phyloP scores from a whole-genome alignment of 2,329 filamentous ascomycete genomes.

The Colletotrichum brevisporum region DNA sequence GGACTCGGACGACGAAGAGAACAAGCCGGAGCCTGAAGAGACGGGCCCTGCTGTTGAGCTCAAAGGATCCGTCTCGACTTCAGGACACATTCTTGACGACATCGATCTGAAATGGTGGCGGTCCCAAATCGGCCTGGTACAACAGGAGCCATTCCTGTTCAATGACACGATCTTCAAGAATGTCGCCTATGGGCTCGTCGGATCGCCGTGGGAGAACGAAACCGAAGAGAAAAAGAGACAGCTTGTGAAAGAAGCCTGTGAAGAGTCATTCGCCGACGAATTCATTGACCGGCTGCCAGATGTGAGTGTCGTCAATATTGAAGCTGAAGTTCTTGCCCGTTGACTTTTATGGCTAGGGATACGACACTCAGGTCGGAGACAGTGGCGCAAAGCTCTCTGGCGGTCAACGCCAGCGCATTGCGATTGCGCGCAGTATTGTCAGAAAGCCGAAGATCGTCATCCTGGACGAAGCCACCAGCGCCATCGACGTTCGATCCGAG shows the following conservation, averaged over 20 bases:
- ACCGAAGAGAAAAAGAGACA: conserved; percentile 68
- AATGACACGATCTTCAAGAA: conserved; percentile 76
- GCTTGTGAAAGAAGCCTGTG: conserved; percentile 75
- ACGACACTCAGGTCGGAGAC: conserved; percentile 74
- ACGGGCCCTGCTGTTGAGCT: conserved; percentile 61
- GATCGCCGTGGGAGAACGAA: conserved; percentile 66
- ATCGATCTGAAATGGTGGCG: conserved; percentile 76
- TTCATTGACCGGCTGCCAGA: conserved; percentile 76
- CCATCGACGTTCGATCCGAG: conserved; percentile 69
- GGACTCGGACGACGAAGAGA: conserved; percentile 47
- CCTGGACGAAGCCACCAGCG: conserved; percentile 83
- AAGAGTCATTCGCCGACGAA: conserved; percentile 78
- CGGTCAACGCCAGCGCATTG: conserved; percentile 88
- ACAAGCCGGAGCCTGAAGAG: conserved; percentile 46
- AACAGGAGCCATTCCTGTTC: conserved; percentile 79
- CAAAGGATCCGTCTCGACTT: conserved; percentile 67
- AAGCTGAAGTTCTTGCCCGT: not conserved
- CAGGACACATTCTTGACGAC: conserved; percentile 66
- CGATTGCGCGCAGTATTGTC: conserved; percentile 82
- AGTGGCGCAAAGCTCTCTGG: conserved; percentile 81
- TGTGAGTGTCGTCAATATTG: conserved; percentile 49
- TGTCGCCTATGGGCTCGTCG: conserved; percentile 71
- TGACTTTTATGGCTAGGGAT: conserved; percentile 62
- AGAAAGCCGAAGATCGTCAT: conserved; percentile 79
- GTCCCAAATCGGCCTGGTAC: conserved; percentile 74